phyloP scores from a whole-genome alignment of 1,139 yeast species.

The Scheffersomyces segobiensis region DNA sequence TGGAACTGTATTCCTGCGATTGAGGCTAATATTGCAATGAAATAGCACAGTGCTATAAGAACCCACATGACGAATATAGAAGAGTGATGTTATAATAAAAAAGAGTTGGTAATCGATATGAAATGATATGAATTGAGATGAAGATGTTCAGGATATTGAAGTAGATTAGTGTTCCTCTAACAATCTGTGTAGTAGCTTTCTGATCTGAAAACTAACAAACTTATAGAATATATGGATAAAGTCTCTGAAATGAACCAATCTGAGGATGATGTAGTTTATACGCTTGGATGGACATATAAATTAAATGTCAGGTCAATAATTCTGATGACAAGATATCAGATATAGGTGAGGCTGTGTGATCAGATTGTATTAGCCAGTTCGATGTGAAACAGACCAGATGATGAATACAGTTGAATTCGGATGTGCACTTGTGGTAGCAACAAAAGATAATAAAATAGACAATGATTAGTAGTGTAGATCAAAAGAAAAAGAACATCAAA shows the following conservation, averaged over 20 bases:
- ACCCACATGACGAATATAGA: slow-evolving; percentile 27
- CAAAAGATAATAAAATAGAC: neutral
- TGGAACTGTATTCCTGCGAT: slow-evolving; percentile 38
- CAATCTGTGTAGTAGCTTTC: too few species aligned
- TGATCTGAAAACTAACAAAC: neutral
- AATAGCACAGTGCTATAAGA: slow-evolving; percentile 27
- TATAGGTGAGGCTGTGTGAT: neutral
- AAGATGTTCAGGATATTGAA: too few species aligned
- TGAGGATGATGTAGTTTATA: neutral
- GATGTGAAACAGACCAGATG: neutral
- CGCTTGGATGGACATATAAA: neutral
- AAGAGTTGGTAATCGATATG: neutral
- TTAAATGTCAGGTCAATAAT: neutral
- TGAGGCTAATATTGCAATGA: slow-evolving; percentile 28
- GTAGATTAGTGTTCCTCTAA: too few species aligned
- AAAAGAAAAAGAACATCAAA: neutral
- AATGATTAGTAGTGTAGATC: neutral
- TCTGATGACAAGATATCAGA: neutral
- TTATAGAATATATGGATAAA: neutral
- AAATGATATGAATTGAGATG: too few species aligned
- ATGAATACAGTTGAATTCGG: neutral
- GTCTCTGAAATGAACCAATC: neutral
- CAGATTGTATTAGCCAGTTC: neutral
- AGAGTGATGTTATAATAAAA: neutral
- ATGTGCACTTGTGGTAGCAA: neutral